phyloP scores from a whole-genome alignment of 2,329 filamentous ascomycete species.

The Ceratocystis eucalypticola region DNA sequence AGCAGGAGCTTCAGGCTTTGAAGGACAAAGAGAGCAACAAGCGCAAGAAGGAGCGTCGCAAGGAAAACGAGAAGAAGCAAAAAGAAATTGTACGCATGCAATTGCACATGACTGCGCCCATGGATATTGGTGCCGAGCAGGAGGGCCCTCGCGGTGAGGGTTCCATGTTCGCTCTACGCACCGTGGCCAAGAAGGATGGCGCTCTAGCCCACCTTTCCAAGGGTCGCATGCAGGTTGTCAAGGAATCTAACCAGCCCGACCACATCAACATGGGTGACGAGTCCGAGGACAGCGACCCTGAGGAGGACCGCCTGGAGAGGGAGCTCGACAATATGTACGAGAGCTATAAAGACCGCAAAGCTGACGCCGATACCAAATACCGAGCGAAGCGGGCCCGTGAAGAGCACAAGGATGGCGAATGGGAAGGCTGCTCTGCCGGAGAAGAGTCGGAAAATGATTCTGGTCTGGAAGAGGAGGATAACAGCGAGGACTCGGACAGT shows the following conservation, averaged over 20 bases:
- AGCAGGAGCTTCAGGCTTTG: constrained; percentile 71
- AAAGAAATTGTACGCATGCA: constrained; percentile 94
- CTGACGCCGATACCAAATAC: constrained; percentile 71
- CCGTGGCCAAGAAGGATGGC: constrained; percentile 61
- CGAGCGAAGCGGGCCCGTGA: constrained; percentile 79
- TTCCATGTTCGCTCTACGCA: constrained; percentile 74
- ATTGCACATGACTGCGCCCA: constrained; percentile 89
- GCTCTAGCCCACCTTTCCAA: constrained; percentile 44
- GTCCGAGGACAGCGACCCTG: constrained; percentile 57
- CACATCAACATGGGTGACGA: constrained; percentile 48
- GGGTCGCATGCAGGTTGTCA: constrained; percentile 62
- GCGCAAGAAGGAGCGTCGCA: constrained; percentile 71
- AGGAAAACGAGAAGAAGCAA: constrained; percentile 85
- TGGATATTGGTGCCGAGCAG: constrained; percentile 90
- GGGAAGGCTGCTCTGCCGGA: constrained; percentile 71
- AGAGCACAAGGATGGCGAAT: constrained; percentile 73
- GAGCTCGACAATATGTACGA: constrained; percentile 84
- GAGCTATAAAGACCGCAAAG: constrained; percentile 65
- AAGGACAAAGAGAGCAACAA: constrained; percentile 64
- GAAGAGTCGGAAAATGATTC: constrained; percentile 47
- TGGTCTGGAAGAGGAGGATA: constrained; percentile 41
- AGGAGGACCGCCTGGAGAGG: constrained; percentile 67
- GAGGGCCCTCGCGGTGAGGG: constrained; percentile 63
- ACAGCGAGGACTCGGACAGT: constrained; percentile 24
- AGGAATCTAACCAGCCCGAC: constrained; percentile 35